These are phyloP conservation scores for Capronia epimyces DNA, from an alignment of 2,329 filamentous ascomycete species.

Conservation along the genomic window DNA sequence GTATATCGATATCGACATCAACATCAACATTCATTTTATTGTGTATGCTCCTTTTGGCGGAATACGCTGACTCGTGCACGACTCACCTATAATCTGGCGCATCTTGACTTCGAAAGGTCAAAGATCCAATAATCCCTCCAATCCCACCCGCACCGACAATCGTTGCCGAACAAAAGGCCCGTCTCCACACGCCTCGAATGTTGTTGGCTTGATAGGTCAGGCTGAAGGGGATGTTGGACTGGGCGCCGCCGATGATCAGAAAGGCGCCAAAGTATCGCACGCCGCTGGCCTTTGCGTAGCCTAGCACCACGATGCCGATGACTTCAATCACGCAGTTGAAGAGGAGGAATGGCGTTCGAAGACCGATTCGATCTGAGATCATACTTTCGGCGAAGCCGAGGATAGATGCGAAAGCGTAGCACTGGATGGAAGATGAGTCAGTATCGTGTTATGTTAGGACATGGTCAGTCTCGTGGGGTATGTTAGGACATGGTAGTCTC, in stretches of 20 bases:
- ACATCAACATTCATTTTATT: too few relatives aligned
- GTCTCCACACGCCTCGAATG: slow-evolving; percentile 81
- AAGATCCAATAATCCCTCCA: slow-evolving; percentile 68
- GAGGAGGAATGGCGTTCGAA: slow-evolving; percentile 68
- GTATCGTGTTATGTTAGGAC: too few relatives aligned
- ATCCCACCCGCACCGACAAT: slow-evolving; percentile 48
- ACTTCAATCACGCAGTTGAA: slow-evolving; percentile 60
- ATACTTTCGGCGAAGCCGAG: slow-evolving; percentile 67
- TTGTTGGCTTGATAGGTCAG: slow-evolving; percentile 84
- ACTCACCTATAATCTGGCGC: slow-evolving; percentile 31
- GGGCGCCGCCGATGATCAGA: slow-evolving; percentile 65
- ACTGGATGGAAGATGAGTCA: too few relatives aligned
- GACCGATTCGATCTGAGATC: slow-evolving; percentile 60
- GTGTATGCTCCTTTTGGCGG: too few relatives aligned
- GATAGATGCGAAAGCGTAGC: slow-evolving; percentile 58
- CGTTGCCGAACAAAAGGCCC: slow-evolving; percentile 49
- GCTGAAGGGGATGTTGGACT: slow-evolving; percentile 67
- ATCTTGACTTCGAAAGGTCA: slow-evolving; percentile 58
- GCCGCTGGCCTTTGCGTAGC: slow-evolving; percentile 52
- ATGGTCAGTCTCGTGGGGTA: too few relatives aligned
- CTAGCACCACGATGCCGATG: slow-evolving; percentile 66
- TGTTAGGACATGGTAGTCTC: too few relatives aligned
- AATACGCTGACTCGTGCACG: slow-evolving; percentile 36
- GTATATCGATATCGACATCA: too few relatives aligned
- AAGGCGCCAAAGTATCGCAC: slow-evolving; percentile 70